These are phyloP conservation scores for Puccinia hordei DNA, from an alignment of 1,284 basidiomycete species.

Conservation along the genomic window DNA sequence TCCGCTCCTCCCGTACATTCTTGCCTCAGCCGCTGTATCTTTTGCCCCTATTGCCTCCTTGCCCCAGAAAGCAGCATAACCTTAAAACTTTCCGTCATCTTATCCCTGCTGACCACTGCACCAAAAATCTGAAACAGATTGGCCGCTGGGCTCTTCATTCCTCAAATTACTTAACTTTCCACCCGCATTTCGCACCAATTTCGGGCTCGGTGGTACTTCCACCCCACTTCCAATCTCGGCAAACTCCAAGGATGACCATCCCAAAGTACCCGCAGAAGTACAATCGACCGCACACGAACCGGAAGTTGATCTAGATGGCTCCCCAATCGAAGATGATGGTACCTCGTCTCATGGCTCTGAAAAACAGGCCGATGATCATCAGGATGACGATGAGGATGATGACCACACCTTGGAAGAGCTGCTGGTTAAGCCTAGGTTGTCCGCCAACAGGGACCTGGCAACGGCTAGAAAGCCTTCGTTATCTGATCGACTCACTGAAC, in stretches of 20 bases:
- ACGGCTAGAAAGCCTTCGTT: not conserved
- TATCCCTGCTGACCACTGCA: not conserved
- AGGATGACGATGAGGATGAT: slow-evolving; percentile 25
- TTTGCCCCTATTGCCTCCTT: not conserved
- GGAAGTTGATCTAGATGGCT: slow-evolving; percentile 21
- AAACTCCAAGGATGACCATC: not conserved
- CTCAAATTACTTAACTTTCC: slow-evolving; percentile 21
- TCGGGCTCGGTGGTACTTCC: not conserved
- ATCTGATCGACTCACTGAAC: slow-evolving; percentile 18
- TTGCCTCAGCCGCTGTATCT: not conserved
- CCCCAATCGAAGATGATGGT: slow-evolving; percentile 1
- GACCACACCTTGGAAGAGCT: slow-evolving; percentile 14
- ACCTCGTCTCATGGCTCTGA: not conserved
- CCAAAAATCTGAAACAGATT: not conserved
- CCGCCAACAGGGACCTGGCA: not conserved
- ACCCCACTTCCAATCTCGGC: not conserved
- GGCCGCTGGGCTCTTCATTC: slow-evolving; percentile 21
- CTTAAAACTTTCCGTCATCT: not conserved
- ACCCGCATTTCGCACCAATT: not conserved
- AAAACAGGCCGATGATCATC: not conserved
- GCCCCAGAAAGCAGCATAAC: not conserved
- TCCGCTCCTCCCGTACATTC: not conserved
- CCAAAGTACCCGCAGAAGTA: not conserved
- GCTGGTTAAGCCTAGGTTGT: not conserved
- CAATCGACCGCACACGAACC: not conserved